Conservation (phyloP, 495 filamentous ascomycete genomes). For the Chlorociboria aeruginascens region DNA sequence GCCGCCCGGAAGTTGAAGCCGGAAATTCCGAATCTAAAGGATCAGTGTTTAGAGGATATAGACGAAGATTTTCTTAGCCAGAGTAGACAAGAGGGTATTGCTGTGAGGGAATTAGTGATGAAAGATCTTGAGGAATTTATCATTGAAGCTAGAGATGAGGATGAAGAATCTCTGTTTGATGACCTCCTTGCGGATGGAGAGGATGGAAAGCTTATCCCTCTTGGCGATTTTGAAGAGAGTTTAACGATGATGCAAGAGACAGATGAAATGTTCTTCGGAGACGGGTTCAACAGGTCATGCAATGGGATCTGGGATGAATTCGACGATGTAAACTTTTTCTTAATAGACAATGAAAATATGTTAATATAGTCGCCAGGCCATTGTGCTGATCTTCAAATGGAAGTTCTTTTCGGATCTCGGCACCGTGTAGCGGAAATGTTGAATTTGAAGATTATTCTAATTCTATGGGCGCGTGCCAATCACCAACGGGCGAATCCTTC, state of each 20-base stretch:
- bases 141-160: constrained; percentile 2
- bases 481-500: too few species aligned
- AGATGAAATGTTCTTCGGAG: constrained; percentile 13
- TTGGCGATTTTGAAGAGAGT: constrained; percentile 8
- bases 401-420: too few species aligned
- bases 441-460: too few species aligned
- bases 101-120: not conserved
- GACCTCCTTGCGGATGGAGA: constrained; percentile 2
- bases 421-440: too few species aligned
- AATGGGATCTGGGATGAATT: too few species aligned
- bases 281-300: not conserved
- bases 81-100: not conserved
- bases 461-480: too few species aligned
- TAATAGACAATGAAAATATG: too few species aligned
- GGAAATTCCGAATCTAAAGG: not conserved
- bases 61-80: not conserved
- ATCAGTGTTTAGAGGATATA: not conserved
- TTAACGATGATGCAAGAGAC: constrained; percentile 5
- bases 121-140: not conserved
- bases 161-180: not conserved
- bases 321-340: too few species aligned
- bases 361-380: too few species aligned
- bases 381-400: too few species aligned
- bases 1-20: not conserved
- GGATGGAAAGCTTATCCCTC: constrained; percentile 1